Evolutionary conservation across 768 basidiomycete genomes (phyloP).

Genomic region (Dioszegia hungarica): DNA sequence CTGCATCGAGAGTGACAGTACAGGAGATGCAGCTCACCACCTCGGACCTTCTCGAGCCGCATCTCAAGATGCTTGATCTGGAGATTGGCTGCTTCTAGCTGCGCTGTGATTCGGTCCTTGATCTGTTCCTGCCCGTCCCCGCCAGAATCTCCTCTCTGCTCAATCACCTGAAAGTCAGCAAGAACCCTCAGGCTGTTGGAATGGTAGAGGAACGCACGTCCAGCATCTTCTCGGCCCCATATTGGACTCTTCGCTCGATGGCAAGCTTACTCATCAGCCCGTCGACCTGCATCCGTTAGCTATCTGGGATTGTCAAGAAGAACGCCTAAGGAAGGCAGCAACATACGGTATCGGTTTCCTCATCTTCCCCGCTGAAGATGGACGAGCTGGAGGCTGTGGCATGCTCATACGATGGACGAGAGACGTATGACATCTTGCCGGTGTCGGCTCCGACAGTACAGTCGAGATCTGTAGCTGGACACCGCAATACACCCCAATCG

Average conservation of each 20-base stretch:
- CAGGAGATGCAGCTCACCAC: conserved; percentile 18
- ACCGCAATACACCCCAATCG: no score
- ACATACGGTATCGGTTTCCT: neutral
- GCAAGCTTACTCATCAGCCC: conserved; percentile 64
- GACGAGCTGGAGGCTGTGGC: conserved; percentile 1
- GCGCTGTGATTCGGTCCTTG: conserved; percentile 39
- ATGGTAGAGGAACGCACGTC: conserved; percentile 53
- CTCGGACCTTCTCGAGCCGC: conserved; percentile 55
- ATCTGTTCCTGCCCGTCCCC: conserved; percentile 55
- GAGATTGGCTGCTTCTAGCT: conserved; percentile 67
- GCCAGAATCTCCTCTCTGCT: conserved; percentile 25
- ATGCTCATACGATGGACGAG: conserved; percentile 3
- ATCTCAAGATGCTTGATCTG: conserved; percentile 65
- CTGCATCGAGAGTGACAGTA: no score
- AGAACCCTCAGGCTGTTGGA: neutral
- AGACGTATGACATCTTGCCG: conserved; percentile 2
- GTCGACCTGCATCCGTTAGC: no score
- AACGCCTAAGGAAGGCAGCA: neutral
- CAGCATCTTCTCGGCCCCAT: conserved; percentile 85
- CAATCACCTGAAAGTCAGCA: conserved; percentile 33
- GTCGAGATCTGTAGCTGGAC: no score
- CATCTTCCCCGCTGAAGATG: neutral
- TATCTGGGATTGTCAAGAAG: no score
- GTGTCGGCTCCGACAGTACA: neutral
- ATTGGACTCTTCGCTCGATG: conserved; percentile 75